Evolutionary conservation across 768 basidiomycete genomes (phyloP), one percentile per base, ranked within the genome.

Genomic region (Botryobasidium botryosum): DNA sequence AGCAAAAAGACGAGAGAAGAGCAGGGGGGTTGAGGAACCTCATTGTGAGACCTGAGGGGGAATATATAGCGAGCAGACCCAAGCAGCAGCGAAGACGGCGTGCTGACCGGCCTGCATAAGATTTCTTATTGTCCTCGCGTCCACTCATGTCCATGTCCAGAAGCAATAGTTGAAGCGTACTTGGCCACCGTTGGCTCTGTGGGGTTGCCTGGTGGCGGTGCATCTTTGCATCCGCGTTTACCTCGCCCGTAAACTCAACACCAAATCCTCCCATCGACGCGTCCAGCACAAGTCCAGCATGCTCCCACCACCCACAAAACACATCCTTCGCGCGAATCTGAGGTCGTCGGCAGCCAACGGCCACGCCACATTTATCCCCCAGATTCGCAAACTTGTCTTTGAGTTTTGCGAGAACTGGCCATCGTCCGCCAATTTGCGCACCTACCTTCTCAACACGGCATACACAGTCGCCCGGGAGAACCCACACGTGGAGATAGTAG

Each of bases 371-470:
- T 90, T 80, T 61, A 61, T 85, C 3, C 82, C 86, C 2, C 75
- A 75, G 50, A 67, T 82, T n/a, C 68, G 83, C 45, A 90, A 87
- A 57, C 67, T 92, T 49, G 84, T 92, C 51, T 74, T 92, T 58
- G 83, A 88, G 61, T 91, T 72, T 60, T 87, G 86, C 62, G 77
- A 90, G 55, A 72, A 71, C 44, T 82, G 79, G 72, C 74, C 79
- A 1, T 77, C 83, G 3, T 86, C 83, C 1, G 61, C 68, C 36
- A 75, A 75, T 55, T 68, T 81, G 5, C 77, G 86, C 54, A 69
- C 66, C 23, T 90, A 72, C 59, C 62, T 92, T 55, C 59, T 65
- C 55, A 74, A 70, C 45, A 66, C 75, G 49, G 65, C 84, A 45
- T 69, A 76, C 54, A 51, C 62, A 13, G 62, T 88, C 49, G 87